Evolutionary conservation across 106 monocot genomes (phyloP).

Genomic region (Dioscorea dumetorum): DNA sequence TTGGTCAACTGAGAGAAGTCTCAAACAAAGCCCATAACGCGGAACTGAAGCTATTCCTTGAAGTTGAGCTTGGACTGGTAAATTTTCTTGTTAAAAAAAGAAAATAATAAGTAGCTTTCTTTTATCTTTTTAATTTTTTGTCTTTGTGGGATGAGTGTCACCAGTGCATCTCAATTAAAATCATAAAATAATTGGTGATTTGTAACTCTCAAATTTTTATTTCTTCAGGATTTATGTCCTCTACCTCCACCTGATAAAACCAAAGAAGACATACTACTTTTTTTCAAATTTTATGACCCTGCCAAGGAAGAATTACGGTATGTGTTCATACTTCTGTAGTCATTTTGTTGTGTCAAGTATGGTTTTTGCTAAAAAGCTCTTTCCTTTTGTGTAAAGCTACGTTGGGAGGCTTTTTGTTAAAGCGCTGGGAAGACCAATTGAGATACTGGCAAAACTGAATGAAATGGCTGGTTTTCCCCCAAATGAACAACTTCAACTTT

Average conservation of each 20-base stretch:
- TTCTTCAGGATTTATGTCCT: constrained; percentile 51
- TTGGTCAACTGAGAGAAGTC: constrained; percentile 87
- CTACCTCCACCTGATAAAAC: constrained; percentile 76
- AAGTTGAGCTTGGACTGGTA: constrained; percentile 83
- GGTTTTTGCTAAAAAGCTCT: too few species aligned
- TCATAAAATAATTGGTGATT: not conserved
- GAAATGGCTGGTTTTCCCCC: constrained; percentile 84
- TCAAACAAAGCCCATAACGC: constrained; percentile 91
- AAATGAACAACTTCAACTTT: constrained; percentile 85
- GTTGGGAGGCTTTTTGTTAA: constrained; percentile 90
- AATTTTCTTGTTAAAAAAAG: not conserved
- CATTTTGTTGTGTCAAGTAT: not conserved
- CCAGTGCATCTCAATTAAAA: too few species aligned
- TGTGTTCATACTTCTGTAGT: not conserved
- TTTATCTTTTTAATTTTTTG: too few species aligned
- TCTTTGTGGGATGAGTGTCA: too few species aligned
- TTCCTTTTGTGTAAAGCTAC: constrained; percentile 33
- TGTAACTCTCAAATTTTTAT: too few species aligned
- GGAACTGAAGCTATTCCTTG: constrained; percentile 89
- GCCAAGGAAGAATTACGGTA: constrained; percentile 91
- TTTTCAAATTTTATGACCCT: constrained; percentile 93
- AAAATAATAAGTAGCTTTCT: too few species aligned
- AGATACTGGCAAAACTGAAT: constrained; percentile 80
- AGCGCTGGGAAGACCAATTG: constrained; percentile 65
- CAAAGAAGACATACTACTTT: constrained; percentile 87